Evolutionary conservation across 805 yeast genomes (phyloP), one percentile per base, ranked within the genome.

Genomic region (Spathaspora arborariae): DNA sequence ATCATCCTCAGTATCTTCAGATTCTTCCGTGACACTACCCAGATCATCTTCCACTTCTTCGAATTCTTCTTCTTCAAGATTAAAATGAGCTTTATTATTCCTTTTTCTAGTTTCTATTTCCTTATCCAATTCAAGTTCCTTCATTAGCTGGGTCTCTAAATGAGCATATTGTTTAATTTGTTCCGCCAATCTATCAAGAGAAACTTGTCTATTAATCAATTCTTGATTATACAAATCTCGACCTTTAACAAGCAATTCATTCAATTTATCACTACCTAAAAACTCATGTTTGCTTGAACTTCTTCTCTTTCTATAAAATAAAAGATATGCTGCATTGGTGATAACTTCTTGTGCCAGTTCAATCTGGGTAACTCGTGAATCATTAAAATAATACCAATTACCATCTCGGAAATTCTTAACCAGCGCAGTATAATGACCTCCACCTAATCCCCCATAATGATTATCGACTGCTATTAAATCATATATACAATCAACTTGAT

Each of bases 371-470:
- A 90, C 97, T 26, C 85, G 67, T 1, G 96, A 82, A 61, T 92
- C 99, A 60, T 92, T 91, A 62, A 77, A 92, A 60, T 90, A 86
- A 60, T 90, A 89, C 98, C 98, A 94, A 48, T 80, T 74, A 18
- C 69, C 69, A 57, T 88, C 95, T 38, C 80, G 73, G 62, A 81
- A 84, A 58, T 91, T 91, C 62, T 84, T 85, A 0, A 80, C 96
- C 57, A 82, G 85, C 0, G 98, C 87, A 1, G 99, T 94, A 64
- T 94, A 92, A 69, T 94, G 98, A 1, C 99, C 98, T 4, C 98
- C 98, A 0, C 98, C 97, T 16, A 92, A 71, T 0, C 97, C 97
- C 43, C 98, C 99, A 62, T 76, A 90, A 60, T 94, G 99, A 62
- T 92, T 94, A 62, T 91, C 98, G 19, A 94, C 97, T 0, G 94